phyloP scores from a whole-genome alignment of 176 grass and related monocot genomes.

The Bonia amplexicaulis region DNA sequence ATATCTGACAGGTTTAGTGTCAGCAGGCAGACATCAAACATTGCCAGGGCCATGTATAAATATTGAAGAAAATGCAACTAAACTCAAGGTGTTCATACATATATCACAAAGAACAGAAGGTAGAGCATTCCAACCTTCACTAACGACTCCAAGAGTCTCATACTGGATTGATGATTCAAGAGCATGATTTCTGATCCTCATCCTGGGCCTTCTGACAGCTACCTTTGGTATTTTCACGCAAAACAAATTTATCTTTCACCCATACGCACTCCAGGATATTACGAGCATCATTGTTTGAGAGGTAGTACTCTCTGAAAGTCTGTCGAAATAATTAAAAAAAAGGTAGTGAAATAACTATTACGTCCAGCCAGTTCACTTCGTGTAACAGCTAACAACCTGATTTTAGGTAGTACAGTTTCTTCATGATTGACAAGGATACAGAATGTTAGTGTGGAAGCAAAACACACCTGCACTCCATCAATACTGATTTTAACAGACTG shows the following conservation, averaged over 20 bases:
- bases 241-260: constrained; percentile 69
- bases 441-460: constrained; percentile 18
- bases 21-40: background rate
- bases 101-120: background rate
- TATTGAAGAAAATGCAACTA: background rate
- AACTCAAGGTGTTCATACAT: constrained; percentile 12
- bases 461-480: constrained; percentile 59
- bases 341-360: background rate
- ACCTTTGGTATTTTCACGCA: constrained; percentile 44
- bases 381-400: background rate
- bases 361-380: background rate
- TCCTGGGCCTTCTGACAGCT: constrained; percentile 22
- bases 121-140: constrained; percentile 40
- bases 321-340: background rate
- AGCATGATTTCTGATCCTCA: constrained; percentile 11
- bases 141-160: constrained; percentile 29
- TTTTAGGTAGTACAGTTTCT: background rate
- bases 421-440: background rate
- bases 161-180: constrained; percentile 41
- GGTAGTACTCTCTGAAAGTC: constrained; percentile 72
- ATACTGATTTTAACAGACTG: constrained; percentile 73
- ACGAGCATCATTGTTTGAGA: constrained; percentile 20
- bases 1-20: background rate
- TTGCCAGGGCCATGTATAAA: background rate
- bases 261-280: constrained; percentile 50